Percentiles rank a stretch among this genome's conserved stretches.
phyloP scores from a whole-genome alignment of 306 rosid genomes.

The Lathyrus tuberosus region DNA sequence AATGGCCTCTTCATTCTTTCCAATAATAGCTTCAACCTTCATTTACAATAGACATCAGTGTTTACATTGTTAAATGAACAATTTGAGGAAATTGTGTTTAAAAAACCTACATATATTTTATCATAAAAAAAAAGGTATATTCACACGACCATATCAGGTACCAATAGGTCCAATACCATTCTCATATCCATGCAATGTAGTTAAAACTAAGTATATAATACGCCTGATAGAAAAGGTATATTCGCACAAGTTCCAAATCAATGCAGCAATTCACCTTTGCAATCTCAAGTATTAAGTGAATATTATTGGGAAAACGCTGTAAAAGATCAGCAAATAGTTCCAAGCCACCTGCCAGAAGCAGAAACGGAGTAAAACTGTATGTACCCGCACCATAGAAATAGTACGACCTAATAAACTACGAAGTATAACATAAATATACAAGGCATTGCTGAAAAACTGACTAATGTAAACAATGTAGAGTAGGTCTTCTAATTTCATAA shows the following conservation, averaged over 20 bases:
- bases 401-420: constrained; percentile 11
- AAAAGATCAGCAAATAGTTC: constrained; percentile 82
- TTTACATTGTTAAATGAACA: constrained; percentile 18
- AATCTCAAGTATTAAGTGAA: constrained; percentile 86
- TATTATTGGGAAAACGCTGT: constrained; percentile 93
- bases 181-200: constrained; percentile 6
- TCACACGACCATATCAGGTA: background rate
- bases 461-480: constrained; percentile 9
- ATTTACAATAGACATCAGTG: constrained; percentile 38
- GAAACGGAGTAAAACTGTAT: constrained; percentile 25
- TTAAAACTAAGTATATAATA: constrained; percentile 23
- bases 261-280: constrained; percentile 76
- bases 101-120: background rate
- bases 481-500: constrained; percentile 2
- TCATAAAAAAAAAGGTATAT: background rate
- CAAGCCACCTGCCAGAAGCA: constrained; percentile 80
- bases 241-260: constrained; percentile 20
- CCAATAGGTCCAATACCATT: background rate
- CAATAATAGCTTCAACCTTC: constrained; percentile 94
- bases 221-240: constrained; percentile 15
- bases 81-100: constrained; percentile 34
- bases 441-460: constrained; percentile 13
- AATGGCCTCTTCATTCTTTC: constrained; percentile 96
- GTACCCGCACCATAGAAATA: constrained; percentile 23
- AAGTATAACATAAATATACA: constrained; percentile 1